phyloP scores from a whole-genome alignment of 192 early-diverging fungal genomes.

The Backusella tuberculispora region DNA sequence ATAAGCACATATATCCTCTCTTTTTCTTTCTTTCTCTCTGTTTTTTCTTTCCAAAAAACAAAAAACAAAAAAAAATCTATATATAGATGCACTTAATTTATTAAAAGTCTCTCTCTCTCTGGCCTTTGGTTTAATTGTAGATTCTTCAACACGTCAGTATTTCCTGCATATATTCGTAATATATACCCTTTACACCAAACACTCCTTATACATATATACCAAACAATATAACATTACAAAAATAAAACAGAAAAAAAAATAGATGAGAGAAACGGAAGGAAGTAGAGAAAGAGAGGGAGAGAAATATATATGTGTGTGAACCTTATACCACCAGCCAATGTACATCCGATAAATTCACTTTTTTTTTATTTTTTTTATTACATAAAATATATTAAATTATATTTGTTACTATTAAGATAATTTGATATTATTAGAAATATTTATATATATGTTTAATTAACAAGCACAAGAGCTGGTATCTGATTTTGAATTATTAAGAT shows the following conservation, averaged over 20 bases:
- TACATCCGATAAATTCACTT: background rate
- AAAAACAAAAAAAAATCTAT: background rate
- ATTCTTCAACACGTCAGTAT: background rate
- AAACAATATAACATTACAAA: background rate
- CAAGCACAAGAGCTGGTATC: constrained; percentile 35
- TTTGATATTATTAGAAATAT: background rate
- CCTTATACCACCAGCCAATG: background rate
- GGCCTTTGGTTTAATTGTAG: background rate
- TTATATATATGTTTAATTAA: background rate
- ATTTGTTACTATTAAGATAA: background rate
- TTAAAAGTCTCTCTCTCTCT: background rate
- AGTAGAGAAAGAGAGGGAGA: background rate
- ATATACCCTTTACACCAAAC: constrained; percentile 8
- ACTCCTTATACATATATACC: background rate
- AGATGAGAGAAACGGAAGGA: background rate
- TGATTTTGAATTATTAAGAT: constrained; percentile 29
- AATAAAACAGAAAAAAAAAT: background rate
- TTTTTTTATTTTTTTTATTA: background rate
- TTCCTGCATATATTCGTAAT: background rate
- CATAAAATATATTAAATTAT: background rate
- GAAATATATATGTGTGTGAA: background rate
- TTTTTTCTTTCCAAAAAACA: too few relatives aligned
- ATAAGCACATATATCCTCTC: background rate
- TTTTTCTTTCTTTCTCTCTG: too few relatives aligned
- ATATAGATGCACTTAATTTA: too few relatives aligned